These are phyloP conservation scores for Amanita muscaria DNA, from an alignment of 768 basidiomycete genomes.

Conservation along the genomic window DNA sequence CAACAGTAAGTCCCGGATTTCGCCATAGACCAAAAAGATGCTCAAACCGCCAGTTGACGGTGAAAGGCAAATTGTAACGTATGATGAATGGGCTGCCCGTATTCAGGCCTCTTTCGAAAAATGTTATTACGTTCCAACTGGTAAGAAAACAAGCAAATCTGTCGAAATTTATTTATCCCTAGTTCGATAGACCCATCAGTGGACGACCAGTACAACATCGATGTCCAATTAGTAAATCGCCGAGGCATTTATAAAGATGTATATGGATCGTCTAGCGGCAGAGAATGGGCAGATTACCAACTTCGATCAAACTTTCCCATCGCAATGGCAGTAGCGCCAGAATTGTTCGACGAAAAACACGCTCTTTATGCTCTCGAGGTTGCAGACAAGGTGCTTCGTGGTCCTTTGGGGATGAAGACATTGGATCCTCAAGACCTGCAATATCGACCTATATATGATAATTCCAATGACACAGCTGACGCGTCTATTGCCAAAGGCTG, in stretches of 20 bases:
- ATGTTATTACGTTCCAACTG: constrained; percentile 80
- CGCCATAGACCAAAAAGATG: not conserved
- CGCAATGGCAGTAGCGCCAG: constrained; percentile 95
- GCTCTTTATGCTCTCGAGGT: constrained; percentile 73
- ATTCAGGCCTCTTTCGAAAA: constrained; percentile 85
- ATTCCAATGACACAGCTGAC: constrained; percentile 87
- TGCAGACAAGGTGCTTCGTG: constrained; percentile 75
- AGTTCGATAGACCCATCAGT: constrained; percentile 49
- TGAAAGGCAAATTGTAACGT: constrained; percentile 61
- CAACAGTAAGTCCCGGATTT: constrained; percentile 42
- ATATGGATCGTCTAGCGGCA: constrained; percentile 75
- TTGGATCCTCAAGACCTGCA: constrained; percentile 82
- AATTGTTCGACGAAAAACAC: constrained; percentile 76
- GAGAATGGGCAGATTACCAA: constrained; percentile 98
- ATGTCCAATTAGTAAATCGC: constrained; percentile 67
- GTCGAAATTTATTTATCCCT: not conserved
- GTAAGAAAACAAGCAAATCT: constrained; percentile 30
- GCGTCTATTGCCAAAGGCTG: constrained; percentile 80
- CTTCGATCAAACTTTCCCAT: constrained; percentile 90
- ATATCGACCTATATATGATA: constrained; percentile 89
- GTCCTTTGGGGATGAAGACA: constrained; percentile 94
- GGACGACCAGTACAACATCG: constrained; percentile 63
- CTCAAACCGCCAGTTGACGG: constrained; percentile 50
- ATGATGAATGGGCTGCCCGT: constrained; percentile 82
- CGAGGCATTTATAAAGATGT: constrained; percentile 99